Percentiles rank a stretch among this genome's conserved stretches.
These are phyloP conservation scores for Taphrina pruni DNA, from an alignment of 1,139 yeast species.

Conservation along the genomic window DNA sequence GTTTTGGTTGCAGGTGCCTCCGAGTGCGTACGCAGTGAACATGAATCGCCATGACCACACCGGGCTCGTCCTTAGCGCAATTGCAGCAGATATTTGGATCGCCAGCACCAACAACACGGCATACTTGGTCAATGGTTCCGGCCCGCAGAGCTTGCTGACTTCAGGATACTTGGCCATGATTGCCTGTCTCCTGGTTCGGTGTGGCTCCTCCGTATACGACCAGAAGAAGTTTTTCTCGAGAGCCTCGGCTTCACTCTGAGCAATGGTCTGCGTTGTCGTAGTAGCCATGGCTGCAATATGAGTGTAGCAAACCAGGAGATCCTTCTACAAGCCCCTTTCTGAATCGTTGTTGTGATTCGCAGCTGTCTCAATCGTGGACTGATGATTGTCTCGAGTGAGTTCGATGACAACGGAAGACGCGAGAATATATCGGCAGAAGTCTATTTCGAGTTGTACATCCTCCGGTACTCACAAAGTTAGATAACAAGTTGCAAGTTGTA, in stretches of 20 bases:
- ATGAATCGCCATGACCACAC: constrained; percentile 65
- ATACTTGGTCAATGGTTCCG: constrained; percentile 84
- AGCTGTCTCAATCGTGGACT: background rate
- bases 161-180: constrained; percentile 80
- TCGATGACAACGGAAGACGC: background rate
- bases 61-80: constrained; percentile 62
- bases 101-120: constrained; percentile 68
- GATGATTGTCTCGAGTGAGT: background rate
- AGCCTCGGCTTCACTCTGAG: constrained; percentile 22
- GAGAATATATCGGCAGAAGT: background rate
- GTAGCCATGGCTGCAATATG: background rate
- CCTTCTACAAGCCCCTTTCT: no score
- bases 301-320: background rate
- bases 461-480: background rate
- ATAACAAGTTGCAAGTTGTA: background rate
- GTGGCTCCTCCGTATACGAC: constrained; percentile 85
- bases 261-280: constrained; percentile 17
- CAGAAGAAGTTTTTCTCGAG: constrained; percentile 67
- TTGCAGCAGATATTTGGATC: constrained; percentile 69
- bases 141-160: constrained; percentile 73
- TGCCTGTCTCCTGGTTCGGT: constrained; percentile 70
- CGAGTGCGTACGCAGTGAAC: constrained; percentile 71
- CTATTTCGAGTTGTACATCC: background rate
- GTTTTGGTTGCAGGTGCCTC: constrained; percentile 86
- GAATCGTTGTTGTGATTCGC: background rate